phyloP scores from a whole-genome alignment of 305 asterid genomes.

The Fraxinus sp. region DNA sequence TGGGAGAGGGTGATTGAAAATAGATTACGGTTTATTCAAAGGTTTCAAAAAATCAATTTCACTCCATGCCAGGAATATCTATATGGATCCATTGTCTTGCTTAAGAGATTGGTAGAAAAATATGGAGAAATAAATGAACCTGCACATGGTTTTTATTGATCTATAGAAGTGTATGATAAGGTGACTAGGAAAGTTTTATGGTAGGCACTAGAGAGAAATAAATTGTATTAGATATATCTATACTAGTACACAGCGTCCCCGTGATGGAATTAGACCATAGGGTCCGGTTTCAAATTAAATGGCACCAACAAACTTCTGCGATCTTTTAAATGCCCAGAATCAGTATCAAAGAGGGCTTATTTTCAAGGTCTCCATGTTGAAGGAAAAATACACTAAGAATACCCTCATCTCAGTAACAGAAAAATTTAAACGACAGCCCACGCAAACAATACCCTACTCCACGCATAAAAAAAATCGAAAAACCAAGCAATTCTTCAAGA shows the following conservation, averaged over 20 bases:
- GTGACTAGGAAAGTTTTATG: too few relatives aligned
- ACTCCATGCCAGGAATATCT: not conserved
- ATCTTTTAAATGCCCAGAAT: not conserved
- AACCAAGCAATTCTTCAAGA: not conserved
- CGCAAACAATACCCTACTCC: not conserved
- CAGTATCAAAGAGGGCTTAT: not conserved
- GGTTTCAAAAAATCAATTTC: not conserved
- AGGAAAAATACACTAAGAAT: not conserved
- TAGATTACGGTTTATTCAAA: not conserved
- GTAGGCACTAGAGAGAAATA: too few relatives aligned
- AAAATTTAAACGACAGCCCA: not conserved
- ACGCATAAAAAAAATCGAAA: not conserved
- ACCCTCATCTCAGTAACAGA: not conserved
- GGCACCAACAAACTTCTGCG: not conserved
- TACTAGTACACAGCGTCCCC: too few relatives aligned
- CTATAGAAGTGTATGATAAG: not conserved
- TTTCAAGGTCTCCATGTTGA: not conserved
- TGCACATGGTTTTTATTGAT: too few relatives aligned
- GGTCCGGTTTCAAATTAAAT: too few relatives aligned
- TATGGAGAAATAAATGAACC: too few relatives aligned
- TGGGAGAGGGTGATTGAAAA: not conserved
- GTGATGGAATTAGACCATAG: too few relatives aligned
- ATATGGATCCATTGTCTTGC: not conserved
- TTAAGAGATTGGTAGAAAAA: not conserved
- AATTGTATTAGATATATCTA: too few relatives aligned